Evolutionary conservation across 495 filamentous ascomycete species (phyloP).

Genomic region (Lineolata rhizophorae): DNA sequence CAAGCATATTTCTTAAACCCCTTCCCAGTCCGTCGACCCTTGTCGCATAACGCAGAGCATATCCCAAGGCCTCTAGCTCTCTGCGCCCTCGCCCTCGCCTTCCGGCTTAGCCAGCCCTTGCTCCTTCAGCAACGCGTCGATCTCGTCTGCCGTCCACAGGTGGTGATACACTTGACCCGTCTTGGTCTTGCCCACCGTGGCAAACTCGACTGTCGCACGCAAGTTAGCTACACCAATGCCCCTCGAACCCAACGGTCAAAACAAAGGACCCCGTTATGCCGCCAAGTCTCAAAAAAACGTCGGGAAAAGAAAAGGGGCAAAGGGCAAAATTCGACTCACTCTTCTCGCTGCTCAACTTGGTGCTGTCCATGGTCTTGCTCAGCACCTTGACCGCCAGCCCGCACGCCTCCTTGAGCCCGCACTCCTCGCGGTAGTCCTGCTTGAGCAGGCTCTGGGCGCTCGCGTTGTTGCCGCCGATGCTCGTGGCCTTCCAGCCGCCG

Average conservation of each 20-base stretch:
- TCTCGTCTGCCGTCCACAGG: conserved; percentile 93
- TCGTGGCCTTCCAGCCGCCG: conserved; percentile 97
- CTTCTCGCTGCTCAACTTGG: conserved; percentile 96
- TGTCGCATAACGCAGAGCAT: too few species aligned
- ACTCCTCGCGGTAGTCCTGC: conserved; percentile 99
- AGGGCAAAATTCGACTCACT: conserved; percentile 32
- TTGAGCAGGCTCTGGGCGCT: conserved; percentile 94
- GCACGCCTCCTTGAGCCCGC: conserved; percentile 86
- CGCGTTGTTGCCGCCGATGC: conserved; percentile 92
- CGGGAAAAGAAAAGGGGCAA: neutral
- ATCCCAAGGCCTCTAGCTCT: too few species aligned
- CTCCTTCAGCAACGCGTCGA: conserved; percentile 80
- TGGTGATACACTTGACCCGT: conserved; percentile 93
- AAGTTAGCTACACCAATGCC: conserved; percentile 10
- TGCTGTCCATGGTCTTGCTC: conserved; percentile 99
- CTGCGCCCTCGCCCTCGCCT: conserved; percentile 38
- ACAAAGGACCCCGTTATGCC: too few species aligned
- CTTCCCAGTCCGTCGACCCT: too few species aligned
- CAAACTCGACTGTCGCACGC: conserved; percentile 76
- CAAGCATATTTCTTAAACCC: too few species aligned
- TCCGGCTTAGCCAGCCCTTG: conserved; percentile 84
- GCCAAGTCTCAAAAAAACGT: too few species aligned
- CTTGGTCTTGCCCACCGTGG: conserved; percentile 88
- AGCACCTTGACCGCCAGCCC: conserved; percentile 95
- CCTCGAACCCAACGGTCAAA: too few species aligned